Base-by-base conservation (phyloP, 2,329 filamentous ascomycete species). In the Colletotrichum horii region DNA sequence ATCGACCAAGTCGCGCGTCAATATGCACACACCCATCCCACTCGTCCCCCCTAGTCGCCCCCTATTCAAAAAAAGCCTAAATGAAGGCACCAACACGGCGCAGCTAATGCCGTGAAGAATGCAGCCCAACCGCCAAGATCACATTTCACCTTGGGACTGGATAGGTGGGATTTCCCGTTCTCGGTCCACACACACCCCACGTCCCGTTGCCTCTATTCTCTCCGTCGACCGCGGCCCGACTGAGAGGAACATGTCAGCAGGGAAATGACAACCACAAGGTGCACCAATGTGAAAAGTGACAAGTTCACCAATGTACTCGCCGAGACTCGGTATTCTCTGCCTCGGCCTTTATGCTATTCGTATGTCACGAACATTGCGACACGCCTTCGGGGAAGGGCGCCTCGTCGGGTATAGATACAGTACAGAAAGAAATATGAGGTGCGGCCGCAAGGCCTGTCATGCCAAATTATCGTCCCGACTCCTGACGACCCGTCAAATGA, bases 331-430 rank as follows among this genome's bases (percentile, higher is more conserved):
- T 64, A 22, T 65, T 73, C 26, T 34, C 24, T 36, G 43, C 56
- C 65, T 43, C 74, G 24, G 36, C n/a, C 28, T n/a, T 43, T 24
- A 66, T 76, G 70, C 70, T 69, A 56, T 52, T 61, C 36, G 26
- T 36, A 66, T 74, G 48, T 52, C 28, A 68, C 58, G 65, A 74
- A 65, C 6, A 48, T 36, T 60, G 26, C 65, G 26, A 48, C 15
- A 58, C 48, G 70, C 56, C 56, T 67, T 26, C 24, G 6, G 22
- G 16, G 26, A 58, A 71, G 55, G 26, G 64, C 70, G 70, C 7
- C 28, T 69, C 56, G 26, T 26, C 12, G 70, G 74, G 74, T 76
- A 76, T 76, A 76, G 74, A 74, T 69, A 76, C 70, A 74, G 58
- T 68, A 64, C 65, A 55, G 34, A 72, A 69, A 52, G 28, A 26